Conservation (phyloP, 2,329 filamentous ascomycete species). For the Colletotrichum horii region DNA sequence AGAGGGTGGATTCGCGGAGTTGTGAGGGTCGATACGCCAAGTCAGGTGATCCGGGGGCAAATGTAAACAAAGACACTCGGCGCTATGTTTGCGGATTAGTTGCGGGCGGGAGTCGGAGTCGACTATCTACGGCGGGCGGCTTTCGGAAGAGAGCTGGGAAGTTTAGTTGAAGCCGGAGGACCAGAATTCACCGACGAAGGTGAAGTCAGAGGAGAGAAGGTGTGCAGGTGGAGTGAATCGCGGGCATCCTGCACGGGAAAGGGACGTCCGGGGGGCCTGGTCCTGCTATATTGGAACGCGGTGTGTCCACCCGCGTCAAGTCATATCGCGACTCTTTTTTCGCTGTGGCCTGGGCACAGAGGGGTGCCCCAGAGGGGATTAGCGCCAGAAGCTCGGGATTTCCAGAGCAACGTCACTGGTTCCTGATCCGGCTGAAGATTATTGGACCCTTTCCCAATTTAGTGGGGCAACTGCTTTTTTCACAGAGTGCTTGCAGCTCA, state of each 20-base stretch:
- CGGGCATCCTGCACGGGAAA: slow-evolving; percentile 19
- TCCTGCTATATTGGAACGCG: slow-evolving; percentile 21
- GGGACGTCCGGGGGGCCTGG: slow-evolving; percentile 15
- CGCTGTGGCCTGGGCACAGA: neutral
- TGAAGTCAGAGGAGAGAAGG: slow-evolving; percentile 10
- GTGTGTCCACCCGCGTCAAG: slow-evolving; percentile 10
- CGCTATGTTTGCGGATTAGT: neutral
- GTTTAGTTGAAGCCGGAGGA: neutral
- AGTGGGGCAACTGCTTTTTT: neutral
- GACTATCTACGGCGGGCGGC: neutral
- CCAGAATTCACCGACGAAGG: neutral
- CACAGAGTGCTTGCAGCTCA: neutral
- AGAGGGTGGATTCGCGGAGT: neutral
- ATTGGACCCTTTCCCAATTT: slow-evolving; percentile 5
- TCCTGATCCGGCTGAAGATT: neutral
- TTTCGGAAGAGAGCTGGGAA: neutral
- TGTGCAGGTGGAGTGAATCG: slow-evolving; percentile 19
- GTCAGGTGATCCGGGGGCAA: slow-evolving; percentile 19
- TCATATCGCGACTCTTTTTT: slow-evolving; percentile 19
- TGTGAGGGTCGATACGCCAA: slow-evolving; percentile 3
- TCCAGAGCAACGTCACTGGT: slow-evolving; percentile 18
- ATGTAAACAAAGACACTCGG: slow-evolving; percentile 19
- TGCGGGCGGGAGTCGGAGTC: neutral
- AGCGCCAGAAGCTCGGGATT: neutral
- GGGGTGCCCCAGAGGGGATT: neutral